These are phyloP conservation scores for Eremomyces bilateralis DNA, from an alignment of 495 filamentous ascomycete genomes.

Conservation along the genomic window DNA sequence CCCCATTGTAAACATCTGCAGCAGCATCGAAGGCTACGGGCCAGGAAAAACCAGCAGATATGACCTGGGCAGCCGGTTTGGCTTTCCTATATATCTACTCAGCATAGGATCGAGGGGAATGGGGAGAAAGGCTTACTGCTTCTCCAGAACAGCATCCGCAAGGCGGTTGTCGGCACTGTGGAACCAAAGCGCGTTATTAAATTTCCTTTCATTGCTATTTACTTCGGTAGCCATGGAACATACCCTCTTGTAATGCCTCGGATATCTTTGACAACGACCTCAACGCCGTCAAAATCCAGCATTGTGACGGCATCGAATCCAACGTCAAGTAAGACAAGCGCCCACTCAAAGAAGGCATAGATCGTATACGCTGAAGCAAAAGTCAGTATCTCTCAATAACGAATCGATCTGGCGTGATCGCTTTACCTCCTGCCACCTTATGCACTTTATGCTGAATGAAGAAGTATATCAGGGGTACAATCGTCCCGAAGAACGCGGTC, in stretches of 20 bases:
- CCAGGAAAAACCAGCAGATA: conserved; percentile 53
- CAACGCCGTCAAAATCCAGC: conserved; percentile 81
- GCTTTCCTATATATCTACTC: conserved; percentile 37
- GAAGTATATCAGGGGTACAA: conserved; percentile 83
- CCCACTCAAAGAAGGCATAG: conserved; percentile 97
- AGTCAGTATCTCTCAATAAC: conserved; percentile 3
- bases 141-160: conserved; percentile 61
- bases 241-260: conserved; percentile 96
- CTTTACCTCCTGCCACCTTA: conserved; percentile 78
- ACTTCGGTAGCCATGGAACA: conserved; percentile 92
- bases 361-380: conserved; percentile 65
- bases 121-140: conserved; percentile 40
- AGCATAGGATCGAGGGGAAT: not conserved
- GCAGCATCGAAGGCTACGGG: conserved; percentile 53
- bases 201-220: conserved; percentile 23
- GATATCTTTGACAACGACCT: conserved; percentile 71
- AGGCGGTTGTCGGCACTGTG: conserved; percentile 36
- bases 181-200: conserved; percentile 4
- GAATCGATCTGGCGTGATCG: conserved; percentile 1
- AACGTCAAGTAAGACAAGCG: conserved; percentile 83
- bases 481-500: conserved; percentile 66
- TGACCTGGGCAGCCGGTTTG: conserved; percentile 46
- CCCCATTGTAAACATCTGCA: conserved; percentile 84
- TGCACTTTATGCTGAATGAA: conserved; percentile 99
- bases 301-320: conserved; percentile 92